Percentiles rank a stretch among this genome's conserved stretches.
These are phyloP conservation scores for Sporothrix luriei DNA, from an alignment of 2,329 filamentous ascomycete genomes.

Conservation along the genomic window DNA sequence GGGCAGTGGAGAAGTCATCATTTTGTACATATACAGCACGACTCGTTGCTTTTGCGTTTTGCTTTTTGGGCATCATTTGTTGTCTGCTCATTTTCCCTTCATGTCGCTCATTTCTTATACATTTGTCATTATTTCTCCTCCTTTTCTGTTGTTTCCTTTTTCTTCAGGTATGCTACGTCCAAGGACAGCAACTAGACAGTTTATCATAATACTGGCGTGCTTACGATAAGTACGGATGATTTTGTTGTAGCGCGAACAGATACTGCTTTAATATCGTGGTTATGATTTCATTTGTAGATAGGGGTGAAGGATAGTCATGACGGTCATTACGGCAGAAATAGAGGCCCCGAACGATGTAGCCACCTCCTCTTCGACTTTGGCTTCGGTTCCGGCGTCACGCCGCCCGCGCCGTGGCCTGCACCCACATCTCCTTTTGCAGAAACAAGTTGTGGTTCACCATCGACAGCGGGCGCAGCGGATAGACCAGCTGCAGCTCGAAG, in stretches of 20 bases:
- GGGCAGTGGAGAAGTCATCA: neutral
- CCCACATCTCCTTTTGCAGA: constrained; percentile 41
- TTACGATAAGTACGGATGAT: neutral
- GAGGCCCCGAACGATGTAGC: too few relatives aligned
- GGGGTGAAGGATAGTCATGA: neutral
- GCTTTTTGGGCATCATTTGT: neutral
- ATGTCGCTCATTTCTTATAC: neutral
- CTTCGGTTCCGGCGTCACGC: too few relatives aligned
- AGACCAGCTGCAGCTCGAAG: constrained; percentile 41
- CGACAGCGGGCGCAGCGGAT: constrained; percentile 37
- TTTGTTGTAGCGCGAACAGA: neutral
- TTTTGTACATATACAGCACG: constrained; percentile 16
- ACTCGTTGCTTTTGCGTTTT: neutral
- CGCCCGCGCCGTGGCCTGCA: constrained; percentile 36
- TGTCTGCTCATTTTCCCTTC: constrained; percentile 1
- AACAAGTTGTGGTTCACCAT: constrained; percentile 40
- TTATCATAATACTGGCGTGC: constrained; percentile 1
- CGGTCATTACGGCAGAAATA: constrained; percentile 6
- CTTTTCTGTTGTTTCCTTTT: constrained; percentile 2
- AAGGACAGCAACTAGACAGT: constrained; percentile 16
- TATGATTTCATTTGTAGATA: neutral
- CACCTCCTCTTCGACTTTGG: too few relatives aligned
- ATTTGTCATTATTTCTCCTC: neutral
- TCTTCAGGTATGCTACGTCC: neutral
- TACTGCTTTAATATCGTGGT: too few relatives aligned